phyloP scores from a whole-genome alignment of 2,329 filamentous ascomycete species.

The Venturia effusa region DNA sequence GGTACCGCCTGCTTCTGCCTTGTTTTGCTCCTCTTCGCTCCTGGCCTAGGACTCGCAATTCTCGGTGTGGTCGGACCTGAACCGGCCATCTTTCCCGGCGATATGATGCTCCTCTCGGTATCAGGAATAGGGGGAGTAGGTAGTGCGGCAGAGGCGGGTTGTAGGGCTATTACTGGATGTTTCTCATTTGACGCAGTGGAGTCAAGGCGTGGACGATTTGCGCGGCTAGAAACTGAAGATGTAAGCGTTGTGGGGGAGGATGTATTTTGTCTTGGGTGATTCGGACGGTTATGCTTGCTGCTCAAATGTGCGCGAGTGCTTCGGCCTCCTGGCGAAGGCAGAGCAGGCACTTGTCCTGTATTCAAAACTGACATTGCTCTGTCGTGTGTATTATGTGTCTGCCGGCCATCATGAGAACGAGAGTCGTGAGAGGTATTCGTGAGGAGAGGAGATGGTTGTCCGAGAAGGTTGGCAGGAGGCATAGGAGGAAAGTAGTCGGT shows the following conservation, averaged over 20 bases:
- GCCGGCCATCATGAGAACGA: constrained; percentile 21
- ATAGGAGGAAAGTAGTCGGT: constrained; percentile 77
- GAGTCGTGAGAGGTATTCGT: constrained; percentile 12
- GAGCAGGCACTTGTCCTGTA: constrained; percentile 66
- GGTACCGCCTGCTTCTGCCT: constrained; percentile 15
- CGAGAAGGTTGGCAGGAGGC: constrained; percentile 30
- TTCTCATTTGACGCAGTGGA: constrained; percentile 33
- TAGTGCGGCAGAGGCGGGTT: constrained; percentile 40
- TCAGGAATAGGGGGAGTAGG: constrained; percentile 41
- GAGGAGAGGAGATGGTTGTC: constrained; percentile 24
- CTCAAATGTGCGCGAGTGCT: constrained; percentile 46
- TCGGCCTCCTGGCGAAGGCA: constrained; percentile 72
- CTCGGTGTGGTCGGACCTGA: constrained; percentile 40
- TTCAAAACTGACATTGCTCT: constrained; percentile 71
- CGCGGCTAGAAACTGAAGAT: constrained; percentile 30
- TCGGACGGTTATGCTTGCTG: constrained; percentile 39
- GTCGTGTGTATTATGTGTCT: constrained; percentile 26
- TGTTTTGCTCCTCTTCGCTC: constrained; percentile 26
- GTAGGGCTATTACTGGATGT: constrained; percentile 33
- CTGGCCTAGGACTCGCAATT: constrained; percentile 37
- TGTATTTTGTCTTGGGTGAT: constrained; percentile 59
- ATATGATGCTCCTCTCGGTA: constrained; percentile 11
- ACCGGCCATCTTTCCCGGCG: constrained; percentile 24
- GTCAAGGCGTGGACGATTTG: constrained; percentile 25
- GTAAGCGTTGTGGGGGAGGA: constrained; percentile 63